phyloP scores from a whole-genome alignment of 768 basidiomycete genomes.

The Chalciporus piperatus region DNA sequence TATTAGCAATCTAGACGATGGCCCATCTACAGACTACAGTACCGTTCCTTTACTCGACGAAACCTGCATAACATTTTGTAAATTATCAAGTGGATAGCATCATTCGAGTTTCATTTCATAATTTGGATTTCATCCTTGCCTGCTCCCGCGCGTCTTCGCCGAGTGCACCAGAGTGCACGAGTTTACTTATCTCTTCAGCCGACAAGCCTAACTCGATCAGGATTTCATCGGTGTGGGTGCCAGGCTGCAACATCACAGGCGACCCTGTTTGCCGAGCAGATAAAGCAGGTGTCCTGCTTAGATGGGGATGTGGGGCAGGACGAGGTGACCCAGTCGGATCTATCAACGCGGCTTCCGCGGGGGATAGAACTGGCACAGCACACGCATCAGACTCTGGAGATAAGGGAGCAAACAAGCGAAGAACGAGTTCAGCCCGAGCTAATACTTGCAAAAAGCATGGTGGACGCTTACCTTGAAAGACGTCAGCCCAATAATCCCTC shows the following conservation, averaged over 20 bases:
- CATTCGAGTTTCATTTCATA: constrained; percentile 12
- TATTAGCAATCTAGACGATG: constrained; percentile 14
- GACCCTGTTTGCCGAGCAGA: constrained; percentile 2
- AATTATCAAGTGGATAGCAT: constrained; percentile 6
- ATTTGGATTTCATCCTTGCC: constrained; percentile 21
- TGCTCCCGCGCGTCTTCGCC: constrained; percentile 31
- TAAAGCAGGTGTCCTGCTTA: constrained; percentile 35
- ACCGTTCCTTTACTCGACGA: not conserved
- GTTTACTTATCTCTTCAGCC: constrained; percentile 35
- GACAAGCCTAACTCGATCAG: constrained; percentile 50
- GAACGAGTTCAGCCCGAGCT: not conserved
- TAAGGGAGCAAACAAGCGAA: not conserved
- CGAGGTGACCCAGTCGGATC: constrained; percentile 35
- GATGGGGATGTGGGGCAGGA: constrained; percentile 53
- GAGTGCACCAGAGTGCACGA: constrained; percentile 49
- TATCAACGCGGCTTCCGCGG: constrained; percentile 54
- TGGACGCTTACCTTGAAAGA: constrained; percentile 55
- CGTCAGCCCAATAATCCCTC: constrained; percentile 64
- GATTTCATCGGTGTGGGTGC: constrained; percentile 53
- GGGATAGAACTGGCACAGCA: constrained; percentile 62
- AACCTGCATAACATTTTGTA: constrained; percentile 2
- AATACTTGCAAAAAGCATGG: not conserved
- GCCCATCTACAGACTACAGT: constrained; percentile 1
- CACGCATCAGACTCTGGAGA: constrained; percentile 67
- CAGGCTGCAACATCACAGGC: constrained; percentile 35